Percentiles rank a stretch among this genome's conserved stretches.
Conservation (phyloP, 345 rosid genomes). For the Excoecaria agallocha region DNA sequence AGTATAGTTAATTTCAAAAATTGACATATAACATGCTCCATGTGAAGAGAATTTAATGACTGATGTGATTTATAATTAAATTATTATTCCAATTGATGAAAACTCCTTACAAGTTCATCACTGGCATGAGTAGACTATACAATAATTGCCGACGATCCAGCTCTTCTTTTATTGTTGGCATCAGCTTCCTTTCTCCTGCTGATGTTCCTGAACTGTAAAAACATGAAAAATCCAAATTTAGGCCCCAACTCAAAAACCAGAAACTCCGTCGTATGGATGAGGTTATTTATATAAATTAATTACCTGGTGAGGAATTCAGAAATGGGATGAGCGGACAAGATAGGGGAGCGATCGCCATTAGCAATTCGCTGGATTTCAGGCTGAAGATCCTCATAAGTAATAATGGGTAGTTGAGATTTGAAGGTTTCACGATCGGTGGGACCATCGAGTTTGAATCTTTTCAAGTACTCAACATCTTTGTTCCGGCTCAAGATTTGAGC, state of each 20-base stretch:
- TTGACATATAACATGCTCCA: neutral
- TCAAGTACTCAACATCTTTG: slow-evolving; percentile 59
- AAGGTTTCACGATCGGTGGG: slow-evolving; percentile 50
- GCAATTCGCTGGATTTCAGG: slow-evolving; percentile 72
- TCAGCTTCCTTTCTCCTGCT: slow-evolving; percentile 95
- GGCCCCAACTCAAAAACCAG: too few species aligned
- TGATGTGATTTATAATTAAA: neutral
- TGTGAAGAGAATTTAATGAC: slow-evolving; percentile 16
- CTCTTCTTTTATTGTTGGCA: slow-evolving; percentile 95
- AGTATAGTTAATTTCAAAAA: neutral
- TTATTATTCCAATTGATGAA: neutral
- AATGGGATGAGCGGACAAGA: slow-evolving; percentile 62
- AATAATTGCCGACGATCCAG: slow-evolving; percentile 88
- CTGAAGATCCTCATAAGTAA: slow-evolving; percentile 69
- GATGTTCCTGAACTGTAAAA: slow-evolving; percentile 87
- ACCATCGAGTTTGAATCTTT: slow-evolving; percentile 49
- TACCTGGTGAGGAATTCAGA: slow-evolving; percentile 84
- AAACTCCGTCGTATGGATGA: too few species aligned
- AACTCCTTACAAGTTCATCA: slow-evolving; percentile 90
- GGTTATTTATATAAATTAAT: too few species aligned
- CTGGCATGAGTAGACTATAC: slow-evolving; percentile 94
- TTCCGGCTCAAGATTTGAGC: slow-evolving; percentile 55
- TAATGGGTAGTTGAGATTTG: slow-evolving; percentile 56
- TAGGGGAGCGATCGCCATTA: slow-evolving; percentile 70
- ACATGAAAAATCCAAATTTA: neutral